Conservation (phyloP, 2,329 filamentous ascomycete species). For the Macrophomina pseudophaseolina region DNA sequence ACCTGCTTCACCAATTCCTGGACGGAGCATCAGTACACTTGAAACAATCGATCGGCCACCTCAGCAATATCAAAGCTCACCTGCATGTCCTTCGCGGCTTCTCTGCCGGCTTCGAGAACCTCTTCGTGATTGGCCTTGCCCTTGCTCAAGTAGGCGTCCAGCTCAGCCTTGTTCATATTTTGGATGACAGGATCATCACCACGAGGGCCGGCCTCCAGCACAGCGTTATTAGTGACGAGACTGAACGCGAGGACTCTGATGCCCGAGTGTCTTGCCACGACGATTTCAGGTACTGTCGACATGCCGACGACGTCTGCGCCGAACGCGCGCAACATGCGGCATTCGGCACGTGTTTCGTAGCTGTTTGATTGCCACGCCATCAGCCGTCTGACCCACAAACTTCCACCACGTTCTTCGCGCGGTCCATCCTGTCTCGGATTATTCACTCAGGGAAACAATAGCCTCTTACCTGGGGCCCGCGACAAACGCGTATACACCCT, state of each 20-base stretch:
- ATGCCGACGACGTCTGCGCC: slow-evolving; percentile 74
- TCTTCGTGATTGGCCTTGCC: slow-evolving; percentile 70
- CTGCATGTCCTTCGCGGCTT: slow-evolving; percentile 68
- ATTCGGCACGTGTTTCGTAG: slow-evolving; percentile 70
- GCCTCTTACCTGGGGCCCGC: slow-evolving; percentile 62
- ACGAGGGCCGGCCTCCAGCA: slow-evolving; percentile 62
- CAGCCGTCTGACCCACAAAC: not conserved
- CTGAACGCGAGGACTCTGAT: slow-evolving; percentile 68
- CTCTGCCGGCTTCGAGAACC: slow-evolving; percentile 65
- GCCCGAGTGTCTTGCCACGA: slow-evolving; percentile 68
- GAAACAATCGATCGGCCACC: slow-evolving; percentile 6
- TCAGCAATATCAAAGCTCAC: slow-evolving; percentile 36
- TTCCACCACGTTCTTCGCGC: not conserved
- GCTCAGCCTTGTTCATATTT: slow-evolving; percentile 54
- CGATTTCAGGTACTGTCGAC: slow-evolving; percentile 72
- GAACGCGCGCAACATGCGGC: slow-evolving; percentile 63
- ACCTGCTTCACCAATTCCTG: slow-evolving; percentile 53
- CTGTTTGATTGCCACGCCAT: slow-evolving; percentile 38
- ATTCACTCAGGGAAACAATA: not conserved
- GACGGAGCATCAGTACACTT: slow-evolving; percentile 18
- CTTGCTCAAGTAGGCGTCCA: slow-evolving; percentile 61
- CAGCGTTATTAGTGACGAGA: slow-evolving; percentile 68
- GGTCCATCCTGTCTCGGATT: not conserved
- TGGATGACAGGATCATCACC: slow-evolving; percentile 63
- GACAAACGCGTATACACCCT: slow-evolving; percentile 70